Conservation (phyloP, 2,329 filamentous ascomycete genomes). For the Ophiostoma tasmaniense region DNA sequence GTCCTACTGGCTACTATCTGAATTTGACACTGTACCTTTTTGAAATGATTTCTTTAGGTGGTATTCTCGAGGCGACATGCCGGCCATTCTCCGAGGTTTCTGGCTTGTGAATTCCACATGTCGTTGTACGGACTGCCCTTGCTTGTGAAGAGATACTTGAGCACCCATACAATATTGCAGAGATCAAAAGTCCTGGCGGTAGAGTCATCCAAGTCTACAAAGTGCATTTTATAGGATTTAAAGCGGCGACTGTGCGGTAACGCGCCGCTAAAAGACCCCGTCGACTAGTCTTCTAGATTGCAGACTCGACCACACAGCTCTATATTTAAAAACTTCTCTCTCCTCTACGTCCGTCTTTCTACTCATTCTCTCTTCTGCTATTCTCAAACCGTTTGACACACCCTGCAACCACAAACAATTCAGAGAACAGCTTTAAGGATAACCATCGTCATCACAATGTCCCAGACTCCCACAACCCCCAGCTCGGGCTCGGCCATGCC, state of each 20-base stretch:
- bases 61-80: not conserved
- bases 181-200: not conserved
- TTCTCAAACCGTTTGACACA: not conserved
- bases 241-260: not conserved
- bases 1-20: not conserved
- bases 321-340: not conserved
- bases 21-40: not conserved
- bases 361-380: not conserved
- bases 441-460: not conserved
- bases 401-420: not conserved
- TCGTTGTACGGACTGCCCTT: not conserved
- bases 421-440: too few relatives aligned
- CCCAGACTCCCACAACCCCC: not conserved
- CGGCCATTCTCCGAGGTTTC: not conserved
- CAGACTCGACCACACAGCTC: not conserved
- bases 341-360: not conserved
- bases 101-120: not conserved
- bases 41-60: not conserved
- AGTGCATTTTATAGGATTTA: not conserved
- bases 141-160: not conserved
- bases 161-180: not conserved
- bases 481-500: not conserved
- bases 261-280: not conserved
- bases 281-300: not conserved
- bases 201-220: not conserved